These are phyloP conservation scores for Amanita thiersii DNA, from an alignment of 768 basidiomycete species.

Conservation along the genomic window DNA sequence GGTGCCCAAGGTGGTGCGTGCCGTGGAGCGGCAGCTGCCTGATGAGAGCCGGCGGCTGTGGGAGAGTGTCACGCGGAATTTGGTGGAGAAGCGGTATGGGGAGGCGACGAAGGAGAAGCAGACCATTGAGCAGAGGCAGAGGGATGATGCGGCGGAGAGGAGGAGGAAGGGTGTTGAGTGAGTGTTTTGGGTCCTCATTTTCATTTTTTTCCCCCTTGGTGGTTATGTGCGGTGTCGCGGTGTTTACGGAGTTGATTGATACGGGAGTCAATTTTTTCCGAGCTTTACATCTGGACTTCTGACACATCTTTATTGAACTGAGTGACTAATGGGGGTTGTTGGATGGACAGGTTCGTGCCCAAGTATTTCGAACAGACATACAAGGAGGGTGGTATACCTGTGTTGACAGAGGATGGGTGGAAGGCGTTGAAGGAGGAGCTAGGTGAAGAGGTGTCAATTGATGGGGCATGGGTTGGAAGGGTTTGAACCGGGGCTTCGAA, in stretches of 20 bases:
- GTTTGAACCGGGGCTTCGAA: too few species aligned
- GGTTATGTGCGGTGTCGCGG: too few species aligned
- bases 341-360: constrained; percentile 11
- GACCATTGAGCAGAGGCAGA: constrained; percentile 85
- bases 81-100: constrained; percentile 78
- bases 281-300: too few species aligned
- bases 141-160: constrained; percentile 82
- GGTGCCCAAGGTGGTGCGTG: constrained; percentile 80
- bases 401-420: constrained; percentile 6
- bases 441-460: constrained; percentile 1
- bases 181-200: constrained; percentile 28
- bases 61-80: constrained; percentile 69
- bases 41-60: constrained; percentile 84
- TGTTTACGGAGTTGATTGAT: too few species aligned
- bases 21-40: constrained; percentile 69
- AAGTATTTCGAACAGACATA: constrained; percentile 7
- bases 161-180: constrained; percentile 74
- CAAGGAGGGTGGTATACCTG: constrained; percentile 7
- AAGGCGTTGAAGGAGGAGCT: constrained; percentile 7
- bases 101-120: constrained; percentile 93
- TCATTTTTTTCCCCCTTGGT: not conserved
- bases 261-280: too few species aligned
- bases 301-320: too few species aligned
- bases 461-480: too few species aligned
- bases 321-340: not conserved